A percentile compares a stretch with the other conserved stretches of the same genome.
Conservation (phyloP, 2,329 filamentous ascomycete genomes). For the Penicillium polonicum region DNA sequence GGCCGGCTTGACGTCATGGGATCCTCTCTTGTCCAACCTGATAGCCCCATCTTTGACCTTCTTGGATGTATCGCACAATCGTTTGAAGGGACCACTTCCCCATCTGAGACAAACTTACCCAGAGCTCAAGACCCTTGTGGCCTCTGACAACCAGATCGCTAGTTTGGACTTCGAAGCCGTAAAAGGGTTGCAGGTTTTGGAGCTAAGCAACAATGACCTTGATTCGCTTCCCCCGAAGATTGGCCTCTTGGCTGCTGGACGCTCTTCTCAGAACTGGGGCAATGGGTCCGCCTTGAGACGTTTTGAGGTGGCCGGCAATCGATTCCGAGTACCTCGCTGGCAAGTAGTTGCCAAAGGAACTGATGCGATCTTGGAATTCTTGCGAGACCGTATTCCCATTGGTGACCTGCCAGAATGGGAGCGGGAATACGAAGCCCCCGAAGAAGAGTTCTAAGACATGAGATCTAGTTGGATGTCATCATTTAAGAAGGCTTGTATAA, state of each 20-base stretch:
- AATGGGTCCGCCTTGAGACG: slow-evolving; percentile 56
- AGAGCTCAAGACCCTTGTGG: slow-evolving; percentile 66
- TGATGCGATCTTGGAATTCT: slow-evolving; percentile 76
- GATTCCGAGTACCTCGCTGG: slow-evolving; percentile 82
- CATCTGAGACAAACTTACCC: slow-evolving; percentile 67
- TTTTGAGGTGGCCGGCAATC: slow-evolving; percentile 79
- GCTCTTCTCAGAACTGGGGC: slow-evolving; percentile 36
- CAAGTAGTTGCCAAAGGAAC: slow-evolving; percentile 84
- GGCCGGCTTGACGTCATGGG: slow-evolving; percentile 71
- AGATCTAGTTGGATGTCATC: background rate
- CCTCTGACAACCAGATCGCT: slow-evolving; percentile 74
- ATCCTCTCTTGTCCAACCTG: slow-evolving; percentile 64
- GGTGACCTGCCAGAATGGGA: slow-evolving; percentile 43
- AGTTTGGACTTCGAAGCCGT: slow-evolving; percentile 72
- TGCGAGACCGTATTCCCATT: slow-evolving; percentile 71
- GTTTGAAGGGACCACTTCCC: slow-evolving; percentile 68
- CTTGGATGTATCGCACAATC: slow-evolving; percentile 79
- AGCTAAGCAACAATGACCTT: slow-evolving; percentile 83
- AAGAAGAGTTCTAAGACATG: slow-evolving; percentile 11
- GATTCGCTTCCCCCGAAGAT: slow-evolving; percentile 75
- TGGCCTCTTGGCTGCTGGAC: slow-evolving; percentile 68
- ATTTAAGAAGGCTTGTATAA: slow-evolving; percentile 15
- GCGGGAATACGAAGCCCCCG: slow-evolving; percentile 22
- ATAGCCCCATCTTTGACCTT: slow-evolving; percentile 72
- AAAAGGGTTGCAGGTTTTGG: slow-evolving; percentile 70